Evolutionary conservation across 805 yeast genomes (phyloP).

Genomic region (Schwanniomyces pseudopolymorphus): DNA sequence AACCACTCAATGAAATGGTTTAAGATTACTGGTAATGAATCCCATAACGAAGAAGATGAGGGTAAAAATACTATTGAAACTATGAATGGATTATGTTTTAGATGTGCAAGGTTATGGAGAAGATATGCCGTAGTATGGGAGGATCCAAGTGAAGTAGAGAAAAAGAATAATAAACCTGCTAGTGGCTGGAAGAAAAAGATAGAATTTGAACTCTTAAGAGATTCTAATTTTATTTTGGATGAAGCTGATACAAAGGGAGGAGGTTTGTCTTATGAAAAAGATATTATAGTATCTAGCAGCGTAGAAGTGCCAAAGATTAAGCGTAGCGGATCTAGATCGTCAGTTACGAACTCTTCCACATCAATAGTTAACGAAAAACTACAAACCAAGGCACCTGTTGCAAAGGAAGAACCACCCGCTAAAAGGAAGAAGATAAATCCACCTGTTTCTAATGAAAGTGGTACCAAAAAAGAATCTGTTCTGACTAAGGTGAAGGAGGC

Average conservation of each 20-base stretch:
- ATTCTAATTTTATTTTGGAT: conserved; percentile 52
- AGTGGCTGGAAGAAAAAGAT: conserved; percentile 58
- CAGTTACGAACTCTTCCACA: neutral
- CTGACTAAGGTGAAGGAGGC: neutral
- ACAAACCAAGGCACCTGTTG: neutral
- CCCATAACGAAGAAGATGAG: conserved; percentile 35
- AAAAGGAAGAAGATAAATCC: neutral
- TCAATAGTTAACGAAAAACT: too few species aligned
- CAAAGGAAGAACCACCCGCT: neutral
- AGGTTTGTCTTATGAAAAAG: conserved; percentile 17
- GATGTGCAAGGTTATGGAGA: conserved; percentile 93
- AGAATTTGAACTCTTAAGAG: conserved; percentile 67
- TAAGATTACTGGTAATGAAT: conserved; percentile 60
- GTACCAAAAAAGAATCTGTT: neutral
- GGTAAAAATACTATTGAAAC: conserved; percentile 21
- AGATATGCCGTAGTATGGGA: conserved; percentile 88
- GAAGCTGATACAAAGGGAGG: conserved; percentile 43
- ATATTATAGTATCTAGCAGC: neutral
- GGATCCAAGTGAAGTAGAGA: conserved; percentile 65
- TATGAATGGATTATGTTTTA: conserved; percentile 66
- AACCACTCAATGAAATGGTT: conserved; percentile 61
- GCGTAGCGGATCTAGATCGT: neutral
- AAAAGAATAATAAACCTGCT: conserved; percentile 43
- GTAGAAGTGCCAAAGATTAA: neutral
- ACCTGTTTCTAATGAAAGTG: neutral